phyloP scores from a whole-genome alignment of 495 filamentous ascomycete genomes.

The Daldinia decipiens region DNA sequence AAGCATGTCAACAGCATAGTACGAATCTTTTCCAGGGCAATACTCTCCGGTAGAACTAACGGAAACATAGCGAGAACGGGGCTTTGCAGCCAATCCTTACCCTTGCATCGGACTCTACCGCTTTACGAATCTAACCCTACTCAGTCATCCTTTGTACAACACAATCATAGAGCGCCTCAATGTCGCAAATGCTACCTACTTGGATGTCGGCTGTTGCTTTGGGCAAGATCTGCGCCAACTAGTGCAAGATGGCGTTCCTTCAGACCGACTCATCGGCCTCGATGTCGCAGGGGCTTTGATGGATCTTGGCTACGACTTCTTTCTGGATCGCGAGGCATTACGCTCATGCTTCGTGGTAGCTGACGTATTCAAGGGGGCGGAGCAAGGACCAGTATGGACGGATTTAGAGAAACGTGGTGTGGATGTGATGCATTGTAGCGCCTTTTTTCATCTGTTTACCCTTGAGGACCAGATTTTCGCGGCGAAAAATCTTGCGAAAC shows the following conservation, averaged over 20 bases:
- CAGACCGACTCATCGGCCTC: constrained; percentile 53
- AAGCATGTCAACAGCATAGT: no score
- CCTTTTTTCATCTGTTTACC: constrained; percentile 67
- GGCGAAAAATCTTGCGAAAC: constrained; percentile 52
- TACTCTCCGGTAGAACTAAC: no score
- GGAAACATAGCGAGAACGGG: no score
- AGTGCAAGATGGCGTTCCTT: constrained; percentile 54
- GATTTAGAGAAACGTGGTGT: constrained; percentile 55
- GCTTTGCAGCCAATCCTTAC: no score
- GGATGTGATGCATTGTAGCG: constrained; percentile 62
- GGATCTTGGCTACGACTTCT: constrained; percentile 64
- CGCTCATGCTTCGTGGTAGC: constrained; percentile 58
- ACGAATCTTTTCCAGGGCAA: no score
- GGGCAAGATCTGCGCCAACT: constrained; percentile 60
- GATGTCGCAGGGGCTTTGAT: constrained; percentile 61
- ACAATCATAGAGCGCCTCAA: no score
- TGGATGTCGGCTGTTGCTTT: constrained; percentile 61
- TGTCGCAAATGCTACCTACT: constrained; percentile 35
- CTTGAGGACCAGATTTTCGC: constrained; percentile 57
- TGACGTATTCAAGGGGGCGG: constrained; percentile 61
- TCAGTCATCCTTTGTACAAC: no score
- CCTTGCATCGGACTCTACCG: no score
- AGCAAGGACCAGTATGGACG: constrained; percentile 45
- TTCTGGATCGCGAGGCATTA: constrained; percentile 57
- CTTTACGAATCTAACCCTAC: no score